Base-by-base conservation (phyloP, 306 rosid genomes). In the Glycine tomentella region DNA sequence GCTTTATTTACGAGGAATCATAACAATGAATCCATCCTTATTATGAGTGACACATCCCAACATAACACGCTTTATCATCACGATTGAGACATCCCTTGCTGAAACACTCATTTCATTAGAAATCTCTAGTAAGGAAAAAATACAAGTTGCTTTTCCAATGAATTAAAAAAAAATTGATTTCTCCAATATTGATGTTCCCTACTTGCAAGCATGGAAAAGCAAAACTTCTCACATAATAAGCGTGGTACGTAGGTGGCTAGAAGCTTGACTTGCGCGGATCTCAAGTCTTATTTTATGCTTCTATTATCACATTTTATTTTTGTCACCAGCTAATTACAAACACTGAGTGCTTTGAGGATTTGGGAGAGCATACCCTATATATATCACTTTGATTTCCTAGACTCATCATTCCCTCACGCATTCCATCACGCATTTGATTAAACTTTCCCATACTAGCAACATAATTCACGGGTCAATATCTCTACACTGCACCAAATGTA, bases 181-280 rank as follows among this genome's bases (percentile, higher is more conserved):
- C 9, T 44, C 9, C 10, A 7, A 51, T 13, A n/a, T n/a, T 53
- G 59, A 8, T 16, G 44, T 44, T 46, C 31, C 31, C 31, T 0
- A 25, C 31, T 25, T 25, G 44, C 71, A n/a, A 20, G 63, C 61
- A 76, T 56, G 62, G 64, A 72, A 80, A 84, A 63, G 61, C 53
- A 51, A 57, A 65, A 44, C 25, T 48, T 36, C 14, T 71, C 80
- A 66, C 80, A 64, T 62, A 79, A 17, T 51, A 58, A 51, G 81
- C 71, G 34, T 55, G 63, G 31, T 56, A 70, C 31, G 31, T 25
- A 25, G 44, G 57, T 76, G 42, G 33, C 36, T 8, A 36, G 55
- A 70, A 69, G 68, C 75, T 63, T 66, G 50, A 45, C 62, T 31
- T 58, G 74, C 62, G 11, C 9, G 44, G 40, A 67, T 59, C 80